phyloP scores from a whole-genome alignment of 345 rosid species.

The Trapa incisa region DNA sequence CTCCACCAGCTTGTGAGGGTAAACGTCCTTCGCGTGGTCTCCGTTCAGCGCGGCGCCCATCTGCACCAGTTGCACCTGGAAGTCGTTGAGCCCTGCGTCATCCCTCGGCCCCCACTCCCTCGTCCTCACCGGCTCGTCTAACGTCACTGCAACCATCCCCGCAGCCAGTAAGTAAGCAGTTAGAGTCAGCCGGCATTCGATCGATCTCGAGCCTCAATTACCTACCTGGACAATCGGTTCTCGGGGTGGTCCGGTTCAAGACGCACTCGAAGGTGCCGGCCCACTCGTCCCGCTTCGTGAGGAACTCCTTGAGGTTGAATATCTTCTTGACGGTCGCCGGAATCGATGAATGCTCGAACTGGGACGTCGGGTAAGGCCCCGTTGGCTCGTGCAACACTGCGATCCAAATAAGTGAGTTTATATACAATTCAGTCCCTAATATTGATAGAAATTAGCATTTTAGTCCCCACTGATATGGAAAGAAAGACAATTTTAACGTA shows the following conservation, averaged over 20 bases:
- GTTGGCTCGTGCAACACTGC: constrained; percentile 67
- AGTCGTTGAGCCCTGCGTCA: constrained; percentile 39
- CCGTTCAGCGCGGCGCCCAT: constrained; percentile 52
- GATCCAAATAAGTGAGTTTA: neutral
- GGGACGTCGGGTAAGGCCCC: constrained; percentile 63
- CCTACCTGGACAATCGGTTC: constrained; percentile 70
- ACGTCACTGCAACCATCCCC: constrained; percentile 21
- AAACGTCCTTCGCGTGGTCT: constrained; percentile 36
- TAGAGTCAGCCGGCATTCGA: no score
- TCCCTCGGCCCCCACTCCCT: constrained; percentile 30
- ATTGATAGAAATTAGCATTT: no score
- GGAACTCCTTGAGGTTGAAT: constrained; percentile 58
- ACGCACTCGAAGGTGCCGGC: constrained; percentile 66
- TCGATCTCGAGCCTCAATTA: neutral
- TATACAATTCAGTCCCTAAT: no score
- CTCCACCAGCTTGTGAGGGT: constrained; percentile 39
- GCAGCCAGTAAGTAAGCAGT: neutral
- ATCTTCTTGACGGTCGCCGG: constrained; percentile 70
- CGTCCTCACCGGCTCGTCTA: constrained; percentile 32
- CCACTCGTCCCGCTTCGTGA: constrained; percentile 85
- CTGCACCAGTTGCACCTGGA: constrained; percentile 56
- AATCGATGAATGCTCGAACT: constrained; percentile 80
- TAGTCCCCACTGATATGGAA: no score
- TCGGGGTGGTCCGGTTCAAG: constrained; percentile 42
- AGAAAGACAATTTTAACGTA: neutral